Base-by-base conservation (phyloP, 2,329 filamentous ascomycete genomes). In the Fusarium avenaceum region DNA sequence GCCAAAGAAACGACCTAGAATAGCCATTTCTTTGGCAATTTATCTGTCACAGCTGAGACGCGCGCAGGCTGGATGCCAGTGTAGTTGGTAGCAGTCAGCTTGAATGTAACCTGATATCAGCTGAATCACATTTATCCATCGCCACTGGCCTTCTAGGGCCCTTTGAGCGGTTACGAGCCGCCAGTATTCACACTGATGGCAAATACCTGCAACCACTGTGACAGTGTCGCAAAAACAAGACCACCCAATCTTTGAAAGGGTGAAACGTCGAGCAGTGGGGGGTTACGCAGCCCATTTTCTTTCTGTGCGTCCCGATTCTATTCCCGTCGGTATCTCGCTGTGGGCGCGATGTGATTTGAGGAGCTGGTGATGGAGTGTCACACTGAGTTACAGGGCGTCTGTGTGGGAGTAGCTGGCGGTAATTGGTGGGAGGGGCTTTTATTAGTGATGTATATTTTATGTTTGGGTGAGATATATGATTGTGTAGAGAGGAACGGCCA, bases 151-250 rank as follows among this genome's bases (percentile, higher is more conserved):
- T 28, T 40, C 35, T 8, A 10, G 17, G 14, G 42, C 47, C 47
- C 19, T 44, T 26, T 40, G 19, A 70, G 66, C 66, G 66, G 66
- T 42, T 69, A 69, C 62, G 46, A 69, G 46, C 61, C 61, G 66
- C 66, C 65, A 49, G 42, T 44, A 30, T 46, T 56, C 44, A 22
- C 22, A 44, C 28, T 45, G 13, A 22, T 48, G 35, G 26, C 26
- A 17, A 35, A 47, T 46, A 54, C 44, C 46, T 64, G 65, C 57
- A 61, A 50, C 48, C 54, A 66, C 51, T 33, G 51, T 30, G 52
- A 67, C 33, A 39, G 56, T 69, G 42, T 39, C 56, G 45, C 53
- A 67, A 63, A 61, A 40, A 56, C 24, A 44, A 56, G 43, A 54
- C 17, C 17, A 39, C 44, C 52, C 51, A 63, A 40, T 47, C 32